Evolutionary conservation across 2,329 filamentous ascomycete genomes (phyloP), one percentile per base, ranked within the genome.

Genomic region (Trichoderma sp.): DNA sequence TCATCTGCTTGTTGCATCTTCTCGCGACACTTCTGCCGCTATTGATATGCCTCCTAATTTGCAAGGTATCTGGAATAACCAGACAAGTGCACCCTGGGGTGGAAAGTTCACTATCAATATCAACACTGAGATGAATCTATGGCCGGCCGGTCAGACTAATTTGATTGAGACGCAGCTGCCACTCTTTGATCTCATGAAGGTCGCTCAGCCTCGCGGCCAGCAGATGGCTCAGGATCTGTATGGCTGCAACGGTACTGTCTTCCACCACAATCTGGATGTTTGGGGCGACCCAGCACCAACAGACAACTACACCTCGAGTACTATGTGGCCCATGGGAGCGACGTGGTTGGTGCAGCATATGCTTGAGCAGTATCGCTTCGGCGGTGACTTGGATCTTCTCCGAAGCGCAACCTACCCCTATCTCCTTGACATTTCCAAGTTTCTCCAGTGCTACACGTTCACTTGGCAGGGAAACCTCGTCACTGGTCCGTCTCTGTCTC

Each of bases 51-150:
- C 75, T 5, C 72, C 75, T 2, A 77, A 76, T 56, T 71, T 77
- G 7, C 75, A 76, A 43, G 75, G 73, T 2, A 70, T 77, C 18
- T 76, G 74, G 75, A 76, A 76, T 51, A 73, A 75, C 37, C 68
- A 71, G 21, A 71, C 68, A 1, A 68, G 34, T 6, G 68, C 72
- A 7, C 74, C 81, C 14, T 84, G 82, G 82, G 81, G 81, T 2
- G 78, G 76, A 39, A 83, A 82, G 66, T 83, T 79, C 69, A 84
- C 82, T 1, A 81, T 83, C 68, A 83, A 84, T 69, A 83, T 84
- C 74, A 85, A 84, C 59, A 76, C 78, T 0, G 78, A 84, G 72
- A 85, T 84, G 83, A 84, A 84, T 72, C 84, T 84, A 72, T 84
- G 82, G 82, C 71, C 72, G 0, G 73, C 75, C 2, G 72, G 73